These are phyloP conservation scores for Neurospora sp. DNA, from an alignment of 495 filamentous ascomycete species.

Conservation along the genomic window DNA sequence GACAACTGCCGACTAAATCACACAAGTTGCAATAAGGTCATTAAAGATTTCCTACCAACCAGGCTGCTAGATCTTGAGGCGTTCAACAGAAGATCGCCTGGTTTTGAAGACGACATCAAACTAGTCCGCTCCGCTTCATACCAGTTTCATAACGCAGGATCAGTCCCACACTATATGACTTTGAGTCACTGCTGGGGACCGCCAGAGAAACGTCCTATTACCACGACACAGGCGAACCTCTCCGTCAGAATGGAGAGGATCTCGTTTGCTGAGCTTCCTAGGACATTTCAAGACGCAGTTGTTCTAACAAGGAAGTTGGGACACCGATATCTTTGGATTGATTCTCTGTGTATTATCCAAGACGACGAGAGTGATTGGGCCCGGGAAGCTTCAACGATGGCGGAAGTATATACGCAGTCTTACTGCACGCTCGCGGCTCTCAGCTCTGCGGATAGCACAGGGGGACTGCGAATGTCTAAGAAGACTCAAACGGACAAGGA, in stretches of 20 bases:
- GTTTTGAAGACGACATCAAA: background rate
- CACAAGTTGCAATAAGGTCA: background rate
- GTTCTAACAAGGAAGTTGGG: background rate
- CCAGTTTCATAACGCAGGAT: accelerated
- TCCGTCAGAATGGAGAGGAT: background rate
- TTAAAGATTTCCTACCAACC: background rate
- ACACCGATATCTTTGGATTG: conserved; percentile 26
- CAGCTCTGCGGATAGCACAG: background rate
- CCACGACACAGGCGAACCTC: accelerated
- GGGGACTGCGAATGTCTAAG: background rate
- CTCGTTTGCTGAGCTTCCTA: conserved; percentile 1
- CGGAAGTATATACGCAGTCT: conserved; percentile 16
- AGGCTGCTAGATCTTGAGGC: background rate
- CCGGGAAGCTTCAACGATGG: conserved; percentile 18
- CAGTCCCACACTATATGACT: background rate
- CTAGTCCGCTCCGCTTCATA: background rate
- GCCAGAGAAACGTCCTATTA: background rate
- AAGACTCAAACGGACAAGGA: background rate
- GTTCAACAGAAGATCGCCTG: background rate
- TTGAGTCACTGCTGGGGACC: conserved; percentile 11
- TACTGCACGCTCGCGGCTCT: conserved; percentile 13
- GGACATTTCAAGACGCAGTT: conserved; percentile 7
- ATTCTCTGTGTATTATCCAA: conserved; percentile 28
- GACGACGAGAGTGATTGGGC: conserved; percentile 21
- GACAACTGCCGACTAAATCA: background rate